Conservation (phyloP, 805 yeast species). For the Yarrowia sp. region DNA sequence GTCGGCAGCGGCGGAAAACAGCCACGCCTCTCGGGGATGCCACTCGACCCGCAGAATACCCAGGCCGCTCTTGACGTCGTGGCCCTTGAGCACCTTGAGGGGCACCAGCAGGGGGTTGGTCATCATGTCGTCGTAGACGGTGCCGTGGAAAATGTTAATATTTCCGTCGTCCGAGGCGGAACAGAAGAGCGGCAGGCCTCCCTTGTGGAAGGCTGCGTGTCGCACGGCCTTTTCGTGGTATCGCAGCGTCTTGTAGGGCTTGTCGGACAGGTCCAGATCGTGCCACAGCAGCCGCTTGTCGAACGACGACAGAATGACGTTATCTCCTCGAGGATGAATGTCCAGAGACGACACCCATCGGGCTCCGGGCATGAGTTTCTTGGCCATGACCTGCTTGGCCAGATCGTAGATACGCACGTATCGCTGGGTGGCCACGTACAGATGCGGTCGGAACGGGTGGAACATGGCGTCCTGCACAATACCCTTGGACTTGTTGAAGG, state of each 20-base stretch:
- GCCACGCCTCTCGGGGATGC: constrained; percentile 99
- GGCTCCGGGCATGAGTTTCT: constrained; percentile 91
- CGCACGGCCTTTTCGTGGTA: constrained; percentile 95
- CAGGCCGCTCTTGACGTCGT: constrained; percentile 69
- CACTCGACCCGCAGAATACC: constrained; percentile 87
- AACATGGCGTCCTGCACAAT: constrained; percentile 93
- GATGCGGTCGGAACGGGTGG: constrained; percentile 94
- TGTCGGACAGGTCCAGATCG: constrained; percentile 80
- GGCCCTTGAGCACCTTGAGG: constrained; percentile 89
- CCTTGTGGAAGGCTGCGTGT: constrained; percentile 79
- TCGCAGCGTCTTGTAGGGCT: constrained; percentile 93
- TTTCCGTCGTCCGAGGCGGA: constrained; percentile 94
- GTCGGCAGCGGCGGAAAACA: constrained; percentile 96
- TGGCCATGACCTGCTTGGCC: constrained; percentile 76
- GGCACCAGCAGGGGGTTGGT: constrained; percentile 96
- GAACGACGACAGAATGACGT: constrained; percentile 84
- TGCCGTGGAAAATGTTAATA: constrained; percentile 92
- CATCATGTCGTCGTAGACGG: constrained; percentile 92
- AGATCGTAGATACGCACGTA: constrained; percentile 88
- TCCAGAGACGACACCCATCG: constrained; percentile 90
- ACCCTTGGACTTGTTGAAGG: constrained; percentile 90
- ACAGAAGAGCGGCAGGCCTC: constrained; percentile 82
- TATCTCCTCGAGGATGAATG: constrained; percentile 95
- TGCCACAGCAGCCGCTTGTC: constrained; percentile 98
- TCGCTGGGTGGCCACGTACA: constrained; percentile 91